Base-by-base conservation (phyloP, 2,329 filamentous ascomycete genomes). In the Oidium heveae region DNA sequence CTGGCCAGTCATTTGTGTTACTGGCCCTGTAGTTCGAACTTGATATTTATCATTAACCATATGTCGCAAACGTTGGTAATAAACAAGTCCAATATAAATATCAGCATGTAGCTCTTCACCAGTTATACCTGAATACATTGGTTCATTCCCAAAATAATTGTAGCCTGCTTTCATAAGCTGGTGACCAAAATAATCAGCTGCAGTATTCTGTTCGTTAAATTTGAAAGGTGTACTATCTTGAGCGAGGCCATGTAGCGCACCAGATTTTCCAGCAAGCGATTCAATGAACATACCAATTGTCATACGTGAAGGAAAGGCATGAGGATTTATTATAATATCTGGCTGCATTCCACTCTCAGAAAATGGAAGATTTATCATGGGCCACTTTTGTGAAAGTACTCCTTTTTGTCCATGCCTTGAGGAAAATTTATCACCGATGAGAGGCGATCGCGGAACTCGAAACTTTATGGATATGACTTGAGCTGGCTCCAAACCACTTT, bases 21-120 rank as follows among this genome's bases (percentile, higher is more conserved):
- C 83, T 0, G 91, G 93, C 0, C 93, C 93, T 15, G 86, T 82
- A 1, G 89, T 81, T 58, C 91, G 86, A 34, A 86, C 89, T 70
- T 98, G 91, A 91, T 98, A 96, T 71, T 98, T 98, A 67, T 98
- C 91, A 68, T 96, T 88, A 4, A 98, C 91, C 91, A 98, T 98
- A 74, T 98, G 91, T 76, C 98, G 98, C 60, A 98, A 76, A 68
- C 91, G 82, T 70, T 98, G 91, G 74, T 98, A 98, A 74, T 96
- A 96, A 57, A 98, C 91, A 12, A 95, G 81, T 50, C 91, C 91
- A 57, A 96, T 79, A 70, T 94, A 98, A 64, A 98, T 96, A 66
- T 98, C 91, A 7, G 87, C 89, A 20, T 81, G 80, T 43, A 98
- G 80, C 68, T 96, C 89, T 66, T 94, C 80, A 58, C 91, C 91